These are phyloP conservation scores for Parastagonospora nodorum DNA, from an alignment of 2,329 filamentous ascomycete genomes.

Conservation along the genomic window DNA sequence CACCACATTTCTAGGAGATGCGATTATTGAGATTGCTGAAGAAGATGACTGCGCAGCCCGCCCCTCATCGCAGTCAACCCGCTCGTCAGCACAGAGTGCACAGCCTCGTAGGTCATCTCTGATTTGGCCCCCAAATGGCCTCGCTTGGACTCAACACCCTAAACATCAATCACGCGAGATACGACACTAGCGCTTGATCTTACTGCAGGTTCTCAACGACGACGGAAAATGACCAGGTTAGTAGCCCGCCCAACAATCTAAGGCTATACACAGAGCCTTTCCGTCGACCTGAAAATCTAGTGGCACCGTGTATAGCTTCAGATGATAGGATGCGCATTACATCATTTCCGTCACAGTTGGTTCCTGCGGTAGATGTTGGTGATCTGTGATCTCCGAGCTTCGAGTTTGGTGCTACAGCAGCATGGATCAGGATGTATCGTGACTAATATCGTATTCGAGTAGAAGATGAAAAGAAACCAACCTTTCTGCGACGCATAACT, in stretches of 20 bases:
- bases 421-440: not conserved
- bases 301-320: no score
- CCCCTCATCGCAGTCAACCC: constrained; percentile 14
- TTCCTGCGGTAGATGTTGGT: no score
- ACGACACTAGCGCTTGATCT: not conserved
- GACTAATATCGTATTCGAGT: constrained; percentile 20
- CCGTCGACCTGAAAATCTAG: no score
- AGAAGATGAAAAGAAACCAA: constrained; percentile 33
- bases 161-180: not conserved
- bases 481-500: constrained; percentile 33
- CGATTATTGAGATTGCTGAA: constrained; percentile 37
- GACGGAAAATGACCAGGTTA: no score
- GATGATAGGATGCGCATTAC: no score
- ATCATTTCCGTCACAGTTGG: no score
- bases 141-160: not conserved
- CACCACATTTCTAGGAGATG: constrained; percentile 35
- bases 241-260: no score
- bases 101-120: constrained; percentile 38
- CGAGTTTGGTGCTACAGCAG: not conserved
- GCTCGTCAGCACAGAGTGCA: constrained; percentile 26
- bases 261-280: no score
- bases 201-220: no score
- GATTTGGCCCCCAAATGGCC: constrained; percentile 19
- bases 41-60: constrained; percentile 18
- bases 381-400: no score